Base-by-base conservation (phyloP, 352 stramenopile species). In the Bremia lactucae region DNA sequence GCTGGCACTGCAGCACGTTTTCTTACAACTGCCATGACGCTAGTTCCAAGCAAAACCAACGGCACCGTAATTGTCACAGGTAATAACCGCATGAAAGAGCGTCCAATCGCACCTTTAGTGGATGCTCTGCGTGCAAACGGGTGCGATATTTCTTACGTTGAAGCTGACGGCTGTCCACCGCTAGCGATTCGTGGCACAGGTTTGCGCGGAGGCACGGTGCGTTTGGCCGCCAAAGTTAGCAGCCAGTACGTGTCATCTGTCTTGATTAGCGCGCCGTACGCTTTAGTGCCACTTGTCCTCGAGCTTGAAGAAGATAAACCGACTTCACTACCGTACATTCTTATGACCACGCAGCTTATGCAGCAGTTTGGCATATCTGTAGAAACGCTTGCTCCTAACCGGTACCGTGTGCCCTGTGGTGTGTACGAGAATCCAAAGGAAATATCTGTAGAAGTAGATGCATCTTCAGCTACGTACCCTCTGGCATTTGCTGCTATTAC, bases 171-270 rank as follows among this genome's bases (percentile, higher is more conserved):
- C 2, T 89, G 68, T 14, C 83, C 81, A 6, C 87, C 87, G 10
- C 49, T 96, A 26, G 68, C 53, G 13, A 79, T 95, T 42, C 71
- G 74, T 8, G 67, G 76, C 41, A 82, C 71, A 6, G 83, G 76
- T 18, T 49, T 96, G 18, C 45, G 64, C 8, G 86, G 86, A 34
- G 83, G 84, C 14, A 64, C 65, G 29, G 66, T 91, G 23, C 63
- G 63, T 19, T 85, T 98, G 37, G 94, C 85, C 16, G 94, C 90
- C 36, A 97, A 98, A 66, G 72, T 92, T 16, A 89, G 73, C 43
- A 96, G 78, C 31, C 95, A 98, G 62, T 98, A 98, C 68, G 85
- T 98, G 7, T 97, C 90, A 24, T 96, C 89, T 7, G 69, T 98
- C 16, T 84, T 98, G 19, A 96, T 98, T 72, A 95, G 86, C 14